These are phyloP conservation scores for Rhizopogon salebrosus DNA, from an alignment of 768 basidiomycete species.

Conservation along the genomic window DNA sequence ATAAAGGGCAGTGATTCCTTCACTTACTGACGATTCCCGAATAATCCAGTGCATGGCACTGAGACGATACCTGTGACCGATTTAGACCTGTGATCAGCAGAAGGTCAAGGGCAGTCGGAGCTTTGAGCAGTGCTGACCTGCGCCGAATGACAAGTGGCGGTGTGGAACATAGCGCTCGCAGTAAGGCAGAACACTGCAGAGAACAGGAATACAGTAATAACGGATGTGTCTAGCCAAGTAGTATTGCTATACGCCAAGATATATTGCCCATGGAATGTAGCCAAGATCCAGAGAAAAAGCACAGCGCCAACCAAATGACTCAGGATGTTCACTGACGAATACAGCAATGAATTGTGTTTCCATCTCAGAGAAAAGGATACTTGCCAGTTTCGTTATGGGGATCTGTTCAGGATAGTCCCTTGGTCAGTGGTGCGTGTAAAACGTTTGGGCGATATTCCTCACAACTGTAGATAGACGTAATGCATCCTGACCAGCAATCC, in stretches of 20 bases:
- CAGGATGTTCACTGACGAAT: conserved; percentile 72
- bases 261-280: conserved; percentile 47
- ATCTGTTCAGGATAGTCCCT: conserved; percentile 36
- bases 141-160: conserved; percentile 66
- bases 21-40: conserved; percentile 67
- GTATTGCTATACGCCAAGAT: conserved; percentile 46
- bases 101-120: not conserved
- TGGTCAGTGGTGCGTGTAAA: conserved; percentile 10
- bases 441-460: conserved; percentile 25
- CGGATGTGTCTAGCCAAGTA: conserved; percentile 56
- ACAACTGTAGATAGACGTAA: conserved; percentile 65
- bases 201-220: conserved; percentile 59
- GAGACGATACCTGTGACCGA: conserved; percentile 44
- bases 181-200: conserved; percentile 72
- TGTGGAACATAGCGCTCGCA: conserved; percentile 72
- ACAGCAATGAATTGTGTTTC: conserved; percentile 6
- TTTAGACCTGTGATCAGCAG: not conserved
- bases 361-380: not conserved
- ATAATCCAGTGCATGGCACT: conserved; percentile 69
- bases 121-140: conserved; percentile 36
- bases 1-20: conserved; percentile 1
- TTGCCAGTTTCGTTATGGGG: conserved; percentile 76
- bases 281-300: conserved; percentile 52
- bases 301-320: conserved; percentile 70
- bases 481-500: conserved; percentile 57